Conservation (phyloP, 2,329 filamentous ascomycete genomes). For the Cordyceps pruinosa region DNA sequence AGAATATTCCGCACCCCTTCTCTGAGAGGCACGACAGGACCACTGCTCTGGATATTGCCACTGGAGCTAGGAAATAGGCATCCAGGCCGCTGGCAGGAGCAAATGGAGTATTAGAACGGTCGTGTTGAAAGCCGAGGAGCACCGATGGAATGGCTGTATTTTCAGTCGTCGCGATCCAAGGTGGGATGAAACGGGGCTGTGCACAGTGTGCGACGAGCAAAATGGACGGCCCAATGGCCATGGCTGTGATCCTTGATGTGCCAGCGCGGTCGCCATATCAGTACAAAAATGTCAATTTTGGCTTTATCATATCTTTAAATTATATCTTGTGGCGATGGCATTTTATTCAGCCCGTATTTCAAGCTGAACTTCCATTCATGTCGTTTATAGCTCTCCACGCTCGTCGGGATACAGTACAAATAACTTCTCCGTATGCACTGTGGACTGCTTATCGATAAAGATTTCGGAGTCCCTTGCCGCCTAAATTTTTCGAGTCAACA, state of each 20-base stretch:
- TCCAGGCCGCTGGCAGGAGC: neutral
- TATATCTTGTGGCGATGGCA: too few species aligned
- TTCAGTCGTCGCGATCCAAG: neutral
- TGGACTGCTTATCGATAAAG: slow-evolving; percentile 9
- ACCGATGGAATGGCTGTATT: neutral
- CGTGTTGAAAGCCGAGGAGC: neutral
- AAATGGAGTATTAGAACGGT: neutral
- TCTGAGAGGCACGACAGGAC: neutral
- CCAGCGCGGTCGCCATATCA: neutral
- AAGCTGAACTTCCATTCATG: neutral
- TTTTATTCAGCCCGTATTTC: too few species aligned
- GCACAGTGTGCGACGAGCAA: slow-evolving; percentile 9
- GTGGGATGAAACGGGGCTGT: slow-evolving; percentile 9
- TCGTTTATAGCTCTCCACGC: neutral
- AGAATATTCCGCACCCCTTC: neutral
- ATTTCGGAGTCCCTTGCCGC: neutral
- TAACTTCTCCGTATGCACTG: neutral
- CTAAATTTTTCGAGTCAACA: slow-evolving; percentile 4
- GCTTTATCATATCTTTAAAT: too few species aligned
- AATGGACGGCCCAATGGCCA: neutral
- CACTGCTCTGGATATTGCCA: neutral
- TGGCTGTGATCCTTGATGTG: neutral
- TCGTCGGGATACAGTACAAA: neutral
- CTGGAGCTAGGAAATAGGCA: neutral
- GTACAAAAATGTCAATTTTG: neutral